These are phyloP conservation scores for Cymodocea nodosa DNA, from an alignment of 116 monocot species.

Conservation along the genomic window DNA sequence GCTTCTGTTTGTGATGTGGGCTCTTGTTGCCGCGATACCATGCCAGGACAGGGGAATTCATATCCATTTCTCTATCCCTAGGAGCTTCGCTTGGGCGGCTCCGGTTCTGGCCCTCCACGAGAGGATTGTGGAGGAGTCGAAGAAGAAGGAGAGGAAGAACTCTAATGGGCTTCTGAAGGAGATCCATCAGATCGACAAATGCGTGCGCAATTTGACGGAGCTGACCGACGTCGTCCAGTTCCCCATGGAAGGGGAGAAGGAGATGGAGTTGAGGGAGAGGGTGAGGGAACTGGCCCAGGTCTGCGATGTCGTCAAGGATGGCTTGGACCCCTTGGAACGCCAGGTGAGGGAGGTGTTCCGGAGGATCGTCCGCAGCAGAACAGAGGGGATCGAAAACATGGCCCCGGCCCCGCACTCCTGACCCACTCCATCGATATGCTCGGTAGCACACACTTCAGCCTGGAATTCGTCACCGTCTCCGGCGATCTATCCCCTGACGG, in stretches of 20 bases:
- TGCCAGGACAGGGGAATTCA: slow-evolving; percentile 63
- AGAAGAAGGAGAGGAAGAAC: slow-evolving; percentile 42
- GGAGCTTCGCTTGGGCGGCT: slow-evolving; percentile 35
- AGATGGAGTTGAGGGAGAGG: slow-evolving; percentile 24
- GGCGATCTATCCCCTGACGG: no score
- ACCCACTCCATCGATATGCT: no score
- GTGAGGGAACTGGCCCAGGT: slow-evolving; percentile 26
- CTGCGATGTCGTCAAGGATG: slow-evolving; percentile 23
- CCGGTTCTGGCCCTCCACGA: slow-evolving; percentile 34
- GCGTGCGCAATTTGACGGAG: slow-evolving; percentile 28
- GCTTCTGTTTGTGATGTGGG: slow-evolving; percentile 55
- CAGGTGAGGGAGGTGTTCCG: slow-evolving; percentile 53
- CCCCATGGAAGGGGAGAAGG: slow-evolving; percentile 28
- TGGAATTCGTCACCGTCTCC: no score
- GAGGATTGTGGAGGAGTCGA: slow-evolving; percentile 44
- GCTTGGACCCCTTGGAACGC: slow-evolving; percentile 36
- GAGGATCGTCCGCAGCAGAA: slow-evolving; percentile 35
- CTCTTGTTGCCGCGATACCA: slow-evolving; percentile 60
- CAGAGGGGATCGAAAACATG: slow-evolving; percentile 33
- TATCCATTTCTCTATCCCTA: slow-evolving; percentile 34
- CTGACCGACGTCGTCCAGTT: slow-evolving; percentile 20
- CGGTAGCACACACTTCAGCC: no score
- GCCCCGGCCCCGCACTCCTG: background rate
- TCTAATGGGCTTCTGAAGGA: slow-evolving; percentile 50
- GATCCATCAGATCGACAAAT: slow-evolving; percentile 41